Conservation (phyloP, 805 yeast genomes). For the Candida pseudofarinosa region DNA sequence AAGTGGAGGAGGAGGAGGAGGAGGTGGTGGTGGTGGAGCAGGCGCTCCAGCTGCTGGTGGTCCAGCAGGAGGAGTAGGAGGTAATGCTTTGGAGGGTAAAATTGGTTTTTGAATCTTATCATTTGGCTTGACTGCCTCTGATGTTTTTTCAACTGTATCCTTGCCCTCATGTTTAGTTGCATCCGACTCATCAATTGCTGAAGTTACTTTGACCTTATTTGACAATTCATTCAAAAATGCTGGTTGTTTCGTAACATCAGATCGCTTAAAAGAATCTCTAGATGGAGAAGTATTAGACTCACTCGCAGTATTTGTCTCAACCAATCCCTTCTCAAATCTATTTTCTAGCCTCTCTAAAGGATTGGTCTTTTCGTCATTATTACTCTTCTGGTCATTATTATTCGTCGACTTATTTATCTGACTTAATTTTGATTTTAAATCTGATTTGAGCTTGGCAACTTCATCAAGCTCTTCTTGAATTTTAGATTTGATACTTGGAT, state of each 20-base stretch:
- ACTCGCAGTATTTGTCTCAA: slow-evolving; percentile 10
- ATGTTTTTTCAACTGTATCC: slow-evolving; percentile 1
- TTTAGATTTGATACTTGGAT: slow-evolving; percentile 31
- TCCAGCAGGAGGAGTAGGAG: slow-evolving; percentile 1
- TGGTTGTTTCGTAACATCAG: slow-evolving; percentile 42
- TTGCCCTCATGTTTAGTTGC: slow-evolving; percentile 2
- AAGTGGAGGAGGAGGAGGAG: slow-evolving; percentile 18
- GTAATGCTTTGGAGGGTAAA: slow-evolving; percentile 2
- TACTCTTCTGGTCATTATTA: slow-evolving; percentile 15
- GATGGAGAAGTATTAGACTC: slow-evolving; percentile 17
- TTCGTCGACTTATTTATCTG: slow-evolving; percentile 11
- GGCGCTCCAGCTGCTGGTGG: slow-evolving; percentile 15
- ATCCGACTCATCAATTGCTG: slow-evolving; percentile 26
- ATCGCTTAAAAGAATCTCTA: slow-evolving; percentile 27
- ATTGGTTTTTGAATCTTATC: slow-evolving; percentile 2
- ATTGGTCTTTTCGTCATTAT: slow-evolving; percentile 7
- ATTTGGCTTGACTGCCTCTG: slow-evolving; percentile 1
- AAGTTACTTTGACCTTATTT: slow-evolving; percentile 43
- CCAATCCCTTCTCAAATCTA: slow-evolving; percentile 43
- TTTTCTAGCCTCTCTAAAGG: slow-evolving; percentile 30
- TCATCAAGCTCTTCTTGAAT: slow-evolving; percentile 39
- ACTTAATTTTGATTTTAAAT: slow-evolving; percentile 35
- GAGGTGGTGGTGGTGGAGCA: slow-evolving; percentile 25
- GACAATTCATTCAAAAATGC: slow-evolving; percentile 52
- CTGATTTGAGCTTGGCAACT: slow-evolving; percentile 37